phyloP scores from a whole-genome alignment of 2,329 filamentous ascomycete species.

The Botrytis porri region DNA sequence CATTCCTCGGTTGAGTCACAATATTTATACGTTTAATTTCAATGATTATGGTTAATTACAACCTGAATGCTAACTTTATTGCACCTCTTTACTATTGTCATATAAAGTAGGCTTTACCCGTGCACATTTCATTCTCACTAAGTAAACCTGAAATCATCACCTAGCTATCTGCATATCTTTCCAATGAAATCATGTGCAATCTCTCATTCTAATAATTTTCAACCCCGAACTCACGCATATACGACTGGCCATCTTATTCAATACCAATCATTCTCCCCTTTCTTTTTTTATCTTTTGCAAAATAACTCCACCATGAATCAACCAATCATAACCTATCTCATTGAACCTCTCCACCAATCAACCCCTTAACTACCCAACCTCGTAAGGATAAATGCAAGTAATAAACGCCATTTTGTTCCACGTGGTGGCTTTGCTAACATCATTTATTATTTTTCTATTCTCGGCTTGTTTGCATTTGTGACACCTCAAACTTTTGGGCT shows the following conservation, averaged over 20 bases:
- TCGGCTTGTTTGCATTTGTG: not conserved
- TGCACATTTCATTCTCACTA: not conserved
- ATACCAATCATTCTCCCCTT: not conserved
- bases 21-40: not conserved
- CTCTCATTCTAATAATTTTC: not conserved
- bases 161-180: not conserved
- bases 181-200: not conserved
- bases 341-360: not conserved
- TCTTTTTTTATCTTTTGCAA: not conserved
- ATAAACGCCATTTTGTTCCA: not conserved
- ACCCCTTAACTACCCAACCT: not conserved
- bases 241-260: not conserved
- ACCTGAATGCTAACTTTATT: accelerated
- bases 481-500: not conserved
- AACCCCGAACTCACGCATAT: not conserved
- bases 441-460: not conserved
- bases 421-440: not conserved
- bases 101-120: no score
- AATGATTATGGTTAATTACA: not conserved
- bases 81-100: not conserved
- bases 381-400: not conserved
- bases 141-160: not conserved
- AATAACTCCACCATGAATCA: not conserved
- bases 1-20: not conserved
- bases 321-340: not conserved